Evolutionary conservation across 495 filamentous ascomycete species (phyloP).

Genomic region (Rostrohypoxylon terebratum): DNA sequence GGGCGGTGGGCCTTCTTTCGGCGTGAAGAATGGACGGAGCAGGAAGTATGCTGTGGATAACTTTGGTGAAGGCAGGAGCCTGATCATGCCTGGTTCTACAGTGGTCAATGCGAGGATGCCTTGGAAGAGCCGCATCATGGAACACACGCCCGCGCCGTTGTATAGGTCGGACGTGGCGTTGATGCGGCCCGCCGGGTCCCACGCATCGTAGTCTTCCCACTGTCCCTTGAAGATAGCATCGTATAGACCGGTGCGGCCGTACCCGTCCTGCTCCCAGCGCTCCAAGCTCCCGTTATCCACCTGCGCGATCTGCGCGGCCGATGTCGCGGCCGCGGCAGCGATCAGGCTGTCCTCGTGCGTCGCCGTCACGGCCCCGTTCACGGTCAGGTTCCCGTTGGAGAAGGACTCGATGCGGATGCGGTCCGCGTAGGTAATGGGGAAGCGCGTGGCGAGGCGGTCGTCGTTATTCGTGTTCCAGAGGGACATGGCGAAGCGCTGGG

Average conservation of each 20-base stretch:
- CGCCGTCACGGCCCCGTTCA: constrained; percentile 47
- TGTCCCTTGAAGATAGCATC: constrained; percentile 77
- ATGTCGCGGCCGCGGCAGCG: constrained; percentile 57
- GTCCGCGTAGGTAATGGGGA: constrained; percentile 85
- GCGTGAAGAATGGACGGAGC: constrained; percentile 85
- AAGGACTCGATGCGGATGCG: constrained; percentile 78
- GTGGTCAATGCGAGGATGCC: constrained; percentile 86
- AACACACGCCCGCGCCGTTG: constrained; percentile 86
- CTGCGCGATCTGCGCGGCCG: constrained; percentile 70
- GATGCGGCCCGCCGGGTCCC: constrained; percentile 81
- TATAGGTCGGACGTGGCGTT: constrained; percentile 82
- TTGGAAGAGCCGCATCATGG: constrained; percentile 90
- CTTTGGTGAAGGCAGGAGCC: constrained; percentile 83
- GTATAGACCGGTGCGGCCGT: constrained; percentile 78
- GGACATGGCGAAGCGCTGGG: constrained; percentile 83
- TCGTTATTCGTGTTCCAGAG: constrained; percentile 83
- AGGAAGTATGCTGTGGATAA: constrained; percentile 88
- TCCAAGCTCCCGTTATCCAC: constrained; percentile 89
- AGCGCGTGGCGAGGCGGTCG: constrained; percentile 65
- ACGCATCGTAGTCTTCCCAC: constrained; percentile 90
- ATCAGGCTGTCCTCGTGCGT: constrained; percentile 56
- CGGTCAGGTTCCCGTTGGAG: constrained; percentile 53
- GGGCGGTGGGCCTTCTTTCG: constrained; percentile 59
- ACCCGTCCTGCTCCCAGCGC: constrained; percentile 89
- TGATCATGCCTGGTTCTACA: constrained; percentile 83